Evolutionary conservation across 1,284 basidiomycete species (phyloP), one percentile per base, ranked within the genome.

Genomic region (Agaricales sp.): DNA sequence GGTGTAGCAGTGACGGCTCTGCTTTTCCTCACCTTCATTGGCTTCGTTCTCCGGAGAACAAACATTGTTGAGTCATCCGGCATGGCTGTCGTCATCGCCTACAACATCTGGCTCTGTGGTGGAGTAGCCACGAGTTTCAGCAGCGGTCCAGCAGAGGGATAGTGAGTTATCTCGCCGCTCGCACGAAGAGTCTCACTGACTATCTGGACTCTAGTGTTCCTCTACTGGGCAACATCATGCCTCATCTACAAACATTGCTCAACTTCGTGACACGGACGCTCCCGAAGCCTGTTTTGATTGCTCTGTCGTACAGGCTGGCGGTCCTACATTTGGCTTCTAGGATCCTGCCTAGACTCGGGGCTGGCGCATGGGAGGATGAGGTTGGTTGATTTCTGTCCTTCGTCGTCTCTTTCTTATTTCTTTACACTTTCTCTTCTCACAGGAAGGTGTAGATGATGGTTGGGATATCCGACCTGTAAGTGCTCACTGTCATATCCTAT

Each of bases 1-100:
- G 90, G 90, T 3, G 87, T 83, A 12, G 84, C 86, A 11, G 58
- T 82, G 51, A 84, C 83, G 1, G 73, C 74, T 4, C 71, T 84
- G 55, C 62, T 94, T 43, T 97, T 97, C 67, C 74, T 97, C 35
- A 92, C 88, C 1, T 75, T 90, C 54, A 95, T 97, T 55, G 91
- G 91, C 3, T 95, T 97, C 64, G 80, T 79, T 11, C 65, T 93
- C 52, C 78, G 91, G 50, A 77, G 91, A 47, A 96, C 93, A 44
- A 96, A 94, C 58, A 87, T 95, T 39, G 86, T 97, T 51, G 93
- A 98, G 64, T 92, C 92, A 2, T 83, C 85, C 13, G 81, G 88
- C 43, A 77, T 95, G 39, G 84, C 90, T 2, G 71, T 93, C 41
- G 90, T 92, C 62, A 76, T 94, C 26, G 87, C 89, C 13, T 93